Conservation (phyloP, 805 yeast genomes). For the Aciculoconidium aculeatum region DNA sequence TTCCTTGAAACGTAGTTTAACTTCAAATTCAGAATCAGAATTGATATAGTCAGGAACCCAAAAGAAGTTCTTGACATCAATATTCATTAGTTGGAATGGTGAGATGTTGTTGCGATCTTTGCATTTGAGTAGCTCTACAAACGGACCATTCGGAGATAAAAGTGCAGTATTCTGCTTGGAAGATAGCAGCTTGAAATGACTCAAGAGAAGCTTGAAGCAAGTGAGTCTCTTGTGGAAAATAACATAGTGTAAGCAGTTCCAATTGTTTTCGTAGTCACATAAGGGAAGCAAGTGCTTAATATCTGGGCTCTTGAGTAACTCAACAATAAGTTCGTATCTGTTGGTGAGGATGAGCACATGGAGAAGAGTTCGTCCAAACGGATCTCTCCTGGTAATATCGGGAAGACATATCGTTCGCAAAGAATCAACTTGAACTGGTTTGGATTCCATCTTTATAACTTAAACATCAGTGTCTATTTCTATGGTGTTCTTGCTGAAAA, state of each 20-base stretch:
- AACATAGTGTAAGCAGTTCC: conserved; percentile 76
- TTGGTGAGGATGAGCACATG: conserved; percentile 51
- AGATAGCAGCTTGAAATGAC: conserved; percentile 15
- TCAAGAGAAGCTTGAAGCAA: conserved; percentile 41
- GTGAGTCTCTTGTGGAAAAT: conserved; percentile 50
- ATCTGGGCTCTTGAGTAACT: conserved; percentile 43
- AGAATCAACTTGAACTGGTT: too few relatives aligned
- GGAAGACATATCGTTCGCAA: too few relatives aligned
- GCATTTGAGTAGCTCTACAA: conserved; percentile 38
- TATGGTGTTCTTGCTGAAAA: too few relatives aligned
- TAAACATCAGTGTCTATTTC: too few relatives aligned
- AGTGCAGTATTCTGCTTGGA: conserved; percentile 12
- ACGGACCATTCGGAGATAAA: conserved; percentile 14
- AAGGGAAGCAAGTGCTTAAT: conserved; percentile 34
- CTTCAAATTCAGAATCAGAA: conserved; percentile 26
- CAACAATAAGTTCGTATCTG: conserved; percentile 39
- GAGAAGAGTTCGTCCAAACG: conserved; percentile 64
- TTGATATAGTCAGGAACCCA: conserved; percentile 40
- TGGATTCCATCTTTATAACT: too few relatives aligned
- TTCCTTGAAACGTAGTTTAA: conserved; percentile 16
- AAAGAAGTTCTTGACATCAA: conserved; percentile 38
- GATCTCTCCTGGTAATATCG: too few relatives aligned
- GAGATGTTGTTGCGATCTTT: conserved; percentile 69
- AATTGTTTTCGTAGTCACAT: conserved; percentile 70
- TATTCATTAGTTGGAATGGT: conserved; percentile 62